Percentiles rank a stretch among this genome's conserved stretches.
Evolutionary conservation across 83 land plant genomes (phyloP).

Genomic region (Diphasiastrum complanatum): DNA sequence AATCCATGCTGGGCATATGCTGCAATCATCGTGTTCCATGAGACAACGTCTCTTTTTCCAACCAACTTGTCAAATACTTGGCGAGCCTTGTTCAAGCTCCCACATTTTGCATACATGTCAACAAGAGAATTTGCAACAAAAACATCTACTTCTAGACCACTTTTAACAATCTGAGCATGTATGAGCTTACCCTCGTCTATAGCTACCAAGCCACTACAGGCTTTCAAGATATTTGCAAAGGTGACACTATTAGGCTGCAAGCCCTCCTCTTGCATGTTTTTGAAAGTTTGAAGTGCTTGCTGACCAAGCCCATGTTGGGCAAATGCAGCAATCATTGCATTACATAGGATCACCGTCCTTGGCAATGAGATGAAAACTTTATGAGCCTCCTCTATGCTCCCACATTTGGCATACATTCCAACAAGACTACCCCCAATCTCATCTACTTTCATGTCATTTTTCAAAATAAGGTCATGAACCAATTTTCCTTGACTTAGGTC

Average conservation of each 20-base stretch:
- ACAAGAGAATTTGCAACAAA: too few relatives aligned
- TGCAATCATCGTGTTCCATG: too few relatives aligned
- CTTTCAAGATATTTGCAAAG: background rate
- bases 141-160: too few relatives aligned
- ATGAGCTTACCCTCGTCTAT: background rate
- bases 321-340: background rate
- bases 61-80: too few relatives aligned
- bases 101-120: background rate
- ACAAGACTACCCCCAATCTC: background rate
- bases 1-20: background rate
- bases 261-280: background rate
- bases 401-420: background rate
- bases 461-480: background rate
- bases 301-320: background rate
- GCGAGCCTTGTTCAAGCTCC: too few relatives aligned
- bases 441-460: background rate
- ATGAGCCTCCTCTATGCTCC: background rate
- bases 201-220: background rate
- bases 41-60: too few relatives aligned
- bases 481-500: background rate
- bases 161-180: too few relatives aligned
- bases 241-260: background rate
- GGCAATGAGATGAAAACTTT: background rate
- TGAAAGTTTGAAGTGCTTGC: background rate
- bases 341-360: background rate